Evolutionary conservation across 352 stramenopile species (phyloP).

Genomic region (Globisporangium polare): DNA sequence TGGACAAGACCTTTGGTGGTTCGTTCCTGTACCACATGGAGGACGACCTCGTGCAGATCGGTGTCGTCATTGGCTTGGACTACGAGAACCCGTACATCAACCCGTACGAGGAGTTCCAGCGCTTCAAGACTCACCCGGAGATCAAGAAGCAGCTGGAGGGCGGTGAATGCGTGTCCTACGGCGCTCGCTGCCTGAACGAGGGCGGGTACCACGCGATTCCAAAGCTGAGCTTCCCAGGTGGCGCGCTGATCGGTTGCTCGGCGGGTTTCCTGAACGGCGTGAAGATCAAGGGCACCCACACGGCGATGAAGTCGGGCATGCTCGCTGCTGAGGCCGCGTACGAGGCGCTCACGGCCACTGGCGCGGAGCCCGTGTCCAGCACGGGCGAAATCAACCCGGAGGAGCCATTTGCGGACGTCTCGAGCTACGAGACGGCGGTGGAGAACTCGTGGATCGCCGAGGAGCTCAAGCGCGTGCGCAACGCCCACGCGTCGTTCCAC

Average conservation of each 20-base stretch:
- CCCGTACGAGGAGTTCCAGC: slow-evolving; percentile 98
- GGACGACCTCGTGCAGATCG: slow-evolving; percentile 93
- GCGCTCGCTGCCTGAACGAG: slow-evolving; percentile 92
- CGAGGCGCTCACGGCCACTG: slow-evolving; percentile 69
- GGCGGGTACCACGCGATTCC: slow-evolving; percentile 97
- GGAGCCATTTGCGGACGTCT: slow-evolving; percentile 62
- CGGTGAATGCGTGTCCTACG: slow-evolving; percentile 97
- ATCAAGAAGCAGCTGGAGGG: slow-evolving; percentile 93
- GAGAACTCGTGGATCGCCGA: slow-evolving; percentile 95
- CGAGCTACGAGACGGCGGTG: slow-evolving; percentile 86
- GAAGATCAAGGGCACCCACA: slow-evolving; percentile 99
- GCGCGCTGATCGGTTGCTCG: slow-evolving; percentile 94
- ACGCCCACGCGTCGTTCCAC: slow-evolving; percentile 96
- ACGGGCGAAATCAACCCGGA: slow-evolving; percentile 70
- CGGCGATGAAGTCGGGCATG: slow-evolving; percentile 98
- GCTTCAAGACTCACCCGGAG: slow-evolving; percentile 97
- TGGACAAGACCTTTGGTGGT: slow-evolving; percentile 96
- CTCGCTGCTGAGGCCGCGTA: slow-evolving; percentile 95
- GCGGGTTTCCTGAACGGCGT: slow-evolving; percentile 98
- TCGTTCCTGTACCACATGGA: slow-evolving; percentile 99
- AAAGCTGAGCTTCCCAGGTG: slow-evolving; percentile 98
- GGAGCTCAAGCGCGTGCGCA: slow-evolving; percentile 97
- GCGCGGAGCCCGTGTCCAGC: slow-evolving; percentile 53
- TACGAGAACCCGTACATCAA: slow-evolving; percentile 99
- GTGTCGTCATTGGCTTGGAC: slow-evolving; percentile 97